A percentile compares a stretch with the other conserved stretches of the same genome.
phyloP scores from a whole-genome alignment of 2,329 filamentous ascomycete species.

The Chrysosporium keratinophilum region DNA sequence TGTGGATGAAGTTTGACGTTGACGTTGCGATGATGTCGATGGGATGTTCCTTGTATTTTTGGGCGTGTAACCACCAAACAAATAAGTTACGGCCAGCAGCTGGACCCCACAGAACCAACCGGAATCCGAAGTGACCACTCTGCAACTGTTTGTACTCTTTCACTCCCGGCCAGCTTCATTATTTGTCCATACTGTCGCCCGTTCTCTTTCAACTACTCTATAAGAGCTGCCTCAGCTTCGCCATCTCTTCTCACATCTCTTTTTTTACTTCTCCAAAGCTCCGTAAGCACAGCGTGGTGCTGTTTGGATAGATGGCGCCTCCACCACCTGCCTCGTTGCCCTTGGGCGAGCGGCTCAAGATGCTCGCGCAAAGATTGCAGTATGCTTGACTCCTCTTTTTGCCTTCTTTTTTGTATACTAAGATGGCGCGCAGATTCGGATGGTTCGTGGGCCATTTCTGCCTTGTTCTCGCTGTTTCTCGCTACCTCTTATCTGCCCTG shows the following conservation, averaged over 20 bases:
- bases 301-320: conserved; percentile 51
- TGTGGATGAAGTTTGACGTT: no score
- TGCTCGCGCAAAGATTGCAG: conserved; percentile 80
- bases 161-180: background rate
- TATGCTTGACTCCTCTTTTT: conserved; percentile 48
- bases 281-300: background rate
- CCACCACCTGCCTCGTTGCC: conserved; percentile 60
- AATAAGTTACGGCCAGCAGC: background rate
- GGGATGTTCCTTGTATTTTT: background rate
- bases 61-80: background rate
- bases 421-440: conserved; percentile 40
- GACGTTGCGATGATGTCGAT: background rate
- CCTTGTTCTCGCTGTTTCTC: conserved; percentile 69
- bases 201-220: background rate
- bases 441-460: conserved; percentile 79
- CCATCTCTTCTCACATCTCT: background rate
- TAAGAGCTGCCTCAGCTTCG: background rate
- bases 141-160: background rate
- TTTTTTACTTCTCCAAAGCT: background rate
- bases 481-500: conserved; percentile 77
- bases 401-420: conserved; percentile 5
- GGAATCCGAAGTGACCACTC: conserved; percentile 5
- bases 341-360: conserved; percentile 62
- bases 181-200: background rate
- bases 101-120: background rate